Evolutionary conservation across 805 yeast genomes (phyloP).

Genomic region (Teunomyces atbi): DNA sequence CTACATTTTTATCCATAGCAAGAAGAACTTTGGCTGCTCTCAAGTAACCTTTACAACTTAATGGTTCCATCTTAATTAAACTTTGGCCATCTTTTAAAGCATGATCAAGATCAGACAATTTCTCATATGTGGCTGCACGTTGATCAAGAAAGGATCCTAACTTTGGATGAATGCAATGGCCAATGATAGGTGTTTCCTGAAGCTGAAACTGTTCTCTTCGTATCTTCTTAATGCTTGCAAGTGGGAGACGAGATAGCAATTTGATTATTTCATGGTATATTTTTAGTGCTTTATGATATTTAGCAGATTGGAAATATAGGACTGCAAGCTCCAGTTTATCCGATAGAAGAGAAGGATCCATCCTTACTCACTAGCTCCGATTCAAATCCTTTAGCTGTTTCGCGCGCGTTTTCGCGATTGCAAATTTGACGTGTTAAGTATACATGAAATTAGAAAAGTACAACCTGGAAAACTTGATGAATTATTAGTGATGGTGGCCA

Average conservation of each 20-base stretch:
- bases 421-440: not conserved
- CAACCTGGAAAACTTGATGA: not conserved
- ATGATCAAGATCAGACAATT: slow-evolving; percentile 25
- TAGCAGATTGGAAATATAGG: slow-evolving; percentile 28
- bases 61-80: slow-evolving; percentile 38
- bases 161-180: slow-evolving; percentile 35
- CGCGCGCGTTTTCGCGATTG: slow-evolving; percentile 2
- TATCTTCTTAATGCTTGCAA: slow-evolving; percentile 7
- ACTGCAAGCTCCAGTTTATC: slow-evolving; percentile 24
- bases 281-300: slow-evolving; percentile 27
- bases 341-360: slow-evolving; percentile 21
- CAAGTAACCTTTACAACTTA: slow-evolving; percentile 50
- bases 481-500: slow-evolving; percentile 1
- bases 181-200: slow-evolving; percentile 24
- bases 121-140: slow-evolving; percentile 50
- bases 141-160: slow-evolving; percentile 39
- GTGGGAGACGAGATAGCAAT: slow-evolving; percentile 15
- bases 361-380: not conserved
- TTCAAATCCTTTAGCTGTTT: too few relatives aligned
- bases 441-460: not conserved
- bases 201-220: slow-evolving; percentile 20
- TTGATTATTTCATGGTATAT: slow-evolving; percentile 25
- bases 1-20: slow-evolving; percentile 21
- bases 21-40: slow-evolving; percentile 39
- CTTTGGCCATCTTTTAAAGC: slow-evolving; percentile 40